Base-by-base conservation (phyloP, 225 moss, liverwort and hornwort species). In the Pseudisothecium myosuroides region DNA sequence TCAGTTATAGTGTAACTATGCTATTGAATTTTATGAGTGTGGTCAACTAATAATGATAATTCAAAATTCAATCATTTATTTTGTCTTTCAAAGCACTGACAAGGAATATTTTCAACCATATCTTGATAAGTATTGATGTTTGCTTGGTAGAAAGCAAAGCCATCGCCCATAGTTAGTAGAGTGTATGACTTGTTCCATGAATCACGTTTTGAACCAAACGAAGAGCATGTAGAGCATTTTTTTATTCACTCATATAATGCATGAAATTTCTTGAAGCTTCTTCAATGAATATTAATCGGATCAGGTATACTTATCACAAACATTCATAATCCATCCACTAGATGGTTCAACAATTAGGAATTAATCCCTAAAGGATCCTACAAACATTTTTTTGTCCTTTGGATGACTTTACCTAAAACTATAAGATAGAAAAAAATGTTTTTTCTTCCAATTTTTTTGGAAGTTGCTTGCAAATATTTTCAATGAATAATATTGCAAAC, bases 141-240 rank as follows among this genome's bases (percentile, higher is more conserved):
- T 68, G 22, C 23, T 68, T 23, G 12, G 68, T 68, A 23, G 22
- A 22, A 4, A 67, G 3, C 9, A 65, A 34, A 65, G 9, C 5
- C 18, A n/a, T n/a, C n/a, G n/a, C n/a, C n/a, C n/a, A 65, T 36
- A 3, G 19, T 45, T 45, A 45, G 45, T 45, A 45, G 45, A 45
- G 45, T 45, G 7, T 45, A 45, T 2, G 4, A 14, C 23, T 39
- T 8, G 4, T 22, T 69, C 39, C 0, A 39, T 14, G 24, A 36
- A 69, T 39, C 13, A 39, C 13, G 14, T 39, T 68, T 39, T 39
- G 13, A 24, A 69, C 4, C 13, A 69, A 69, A 23, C 2, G 1
- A 0, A 69, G 22, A 5, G 24, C 5, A 24, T 14, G 0, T 8
- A 69, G 24, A 39, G 24, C 1, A 69, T 39, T n/a, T 2, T 22